Percentiles rank a stretch among this genome's conserved stretches.
Evolutionary conservation across 2,329 filamentous ascomycete genomes (phyloP).

Genomic region (Mariannaea sp.): DNA sequence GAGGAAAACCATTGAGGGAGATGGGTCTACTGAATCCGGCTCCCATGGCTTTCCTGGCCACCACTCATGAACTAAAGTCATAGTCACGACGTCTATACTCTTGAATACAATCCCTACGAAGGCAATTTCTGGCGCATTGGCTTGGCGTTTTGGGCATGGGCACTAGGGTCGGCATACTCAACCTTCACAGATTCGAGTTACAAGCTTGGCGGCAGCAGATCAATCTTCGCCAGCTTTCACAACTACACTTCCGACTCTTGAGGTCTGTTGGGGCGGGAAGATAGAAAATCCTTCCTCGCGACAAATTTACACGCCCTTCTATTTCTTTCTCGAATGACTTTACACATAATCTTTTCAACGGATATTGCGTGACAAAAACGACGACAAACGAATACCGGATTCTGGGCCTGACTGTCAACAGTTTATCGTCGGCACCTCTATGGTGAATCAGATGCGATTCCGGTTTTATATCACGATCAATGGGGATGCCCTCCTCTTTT

Average conservation of each 20-base stretch:
- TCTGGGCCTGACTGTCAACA: background rate
- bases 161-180: conserved; percentile 26
- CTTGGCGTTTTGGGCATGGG: conserved; percentile 44
- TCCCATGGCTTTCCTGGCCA: conserved; percentile 47
- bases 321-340: conserved; percentile 21
- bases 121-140: conserved; percentile 41
- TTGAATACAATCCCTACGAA: conserved; percentile 36
- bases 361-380: conserved; percentile 20
- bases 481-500: conserved; percentile 25
- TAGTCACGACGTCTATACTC: conserved; percentile 31
- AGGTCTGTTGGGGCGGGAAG: background rate
- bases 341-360: conserved; percentile 25
- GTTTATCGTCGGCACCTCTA: too few relatives aligned
- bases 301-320: conserved; percentile 18
- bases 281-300: conserved; percentile 6
- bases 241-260: conserved; percentile 7
- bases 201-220: conserved; percentile 14
- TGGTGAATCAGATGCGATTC: conserved; percentile 11
- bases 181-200: conserved; percentile 19
- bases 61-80: conserved; percentile 33
- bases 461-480: conserved; percentile 24
- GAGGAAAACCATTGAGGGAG: conserved; percentile 94
- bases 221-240: conserved; percentile 4
- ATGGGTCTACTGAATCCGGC: conserved; percentile 69
- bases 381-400: background rate